These are phyloP conservation scores for Alternaria sp. DNA, from an alignment of 2,329 filamentous ascomycete species.

Conservation along the genomic window DNA sequence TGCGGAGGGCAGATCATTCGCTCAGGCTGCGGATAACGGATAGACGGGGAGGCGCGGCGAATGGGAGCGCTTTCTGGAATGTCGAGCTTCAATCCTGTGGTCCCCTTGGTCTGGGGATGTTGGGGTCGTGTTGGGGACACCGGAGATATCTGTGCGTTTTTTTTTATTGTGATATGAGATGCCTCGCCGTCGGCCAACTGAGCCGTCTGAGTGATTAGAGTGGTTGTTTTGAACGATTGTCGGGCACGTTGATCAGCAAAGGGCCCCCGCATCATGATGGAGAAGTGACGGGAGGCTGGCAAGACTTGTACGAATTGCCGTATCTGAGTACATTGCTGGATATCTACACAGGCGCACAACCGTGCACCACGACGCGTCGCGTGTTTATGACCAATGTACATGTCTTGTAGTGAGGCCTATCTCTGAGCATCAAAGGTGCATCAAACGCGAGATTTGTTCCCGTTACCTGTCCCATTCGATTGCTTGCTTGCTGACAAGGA, in stretches of 20 bases:
- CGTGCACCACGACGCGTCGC: neutral
- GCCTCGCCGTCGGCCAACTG: slow-evolving; percentile 4
- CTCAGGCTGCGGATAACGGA: neutral
- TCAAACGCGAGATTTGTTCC: neutral
- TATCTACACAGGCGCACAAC: slow-evolving; percentile 1
- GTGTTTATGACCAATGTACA: neutral
- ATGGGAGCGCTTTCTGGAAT: neutral
- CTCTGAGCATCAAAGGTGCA: neutral
- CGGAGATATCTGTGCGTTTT: neutral
- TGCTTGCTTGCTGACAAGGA: slow-evolving; percentile 2
- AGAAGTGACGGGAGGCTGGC: neutral
- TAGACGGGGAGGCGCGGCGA: neutral
- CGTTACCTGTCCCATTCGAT: neutral
- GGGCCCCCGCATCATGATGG: neutral
- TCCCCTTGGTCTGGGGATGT: neutral
- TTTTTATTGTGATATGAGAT: neutral
- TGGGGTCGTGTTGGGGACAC: neutral
- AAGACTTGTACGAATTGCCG: neutral
- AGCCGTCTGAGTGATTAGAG: neutral
- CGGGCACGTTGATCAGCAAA: neutral
- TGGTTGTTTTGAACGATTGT: neutral
- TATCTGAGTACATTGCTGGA: slow-evolving; percentile 19
- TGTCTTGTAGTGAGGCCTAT: neutral
- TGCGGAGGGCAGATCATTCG: neutral
- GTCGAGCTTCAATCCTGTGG: neutral